Percentiles rank a stretch among this genome's conserved stretches.
Conservation (phyloP, 139 green algal genomes). For the Tetradesmus obliquus region DNA sequence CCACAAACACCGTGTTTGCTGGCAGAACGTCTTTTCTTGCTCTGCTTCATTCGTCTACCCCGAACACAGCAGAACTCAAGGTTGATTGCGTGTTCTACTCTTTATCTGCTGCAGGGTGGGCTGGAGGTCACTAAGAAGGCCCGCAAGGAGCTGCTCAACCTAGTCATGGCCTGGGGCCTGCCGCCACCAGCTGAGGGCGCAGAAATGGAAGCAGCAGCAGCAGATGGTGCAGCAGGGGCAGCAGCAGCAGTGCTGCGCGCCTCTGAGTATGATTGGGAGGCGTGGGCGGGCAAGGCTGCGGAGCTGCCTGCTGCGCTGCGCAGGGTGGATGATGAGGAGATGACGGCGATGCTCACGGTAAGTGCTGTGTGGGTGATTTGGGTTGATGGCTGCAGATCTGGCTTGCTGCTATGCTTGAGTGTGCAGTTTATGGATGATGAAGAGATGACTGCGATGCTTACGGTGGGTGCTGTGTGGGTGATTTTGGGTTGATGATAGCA, state of each 20-base stretch:
- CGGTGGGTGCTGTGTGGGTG: not conserved
- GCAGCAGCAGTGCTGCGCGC: constrained; percentile 1
- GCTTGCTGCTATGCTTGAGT: not conserved
- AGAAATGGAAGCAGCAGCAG: not conserved
- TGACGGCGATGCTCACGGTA: constrained; percentile 9
- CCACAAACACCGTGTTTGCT: too few species aligned
- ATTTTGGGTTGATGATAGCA: not conserved
- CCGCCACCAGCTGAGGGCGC: not conserved
- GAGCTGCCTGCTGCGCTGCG: not conserved
- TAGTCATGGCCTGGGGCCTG: constrained; percentile 11
- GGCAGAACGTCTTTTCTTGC: too few species aligned
- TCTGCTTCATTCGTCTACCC: too few species aligned
- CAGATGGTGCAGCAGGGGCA: not conserved
- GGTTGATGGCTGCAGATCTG: not conserved
- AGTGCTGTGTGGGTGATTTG: not conserved
- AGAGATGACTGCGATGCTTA: constrained; percentile 8
- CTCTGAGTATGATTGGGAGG: constrained; percentile 23
- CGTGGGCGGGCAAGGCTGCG: not conserved
- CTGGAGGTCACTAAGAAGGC: constrained; percentile 35
- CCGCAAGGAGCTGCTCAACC: constrained; percentile 14
- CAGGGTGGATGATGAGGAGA: not conserved
- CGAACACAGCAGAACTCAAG: too few species aligned
- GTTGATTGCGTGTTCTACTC: too few species aligned
- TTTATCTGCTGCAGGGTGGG: not conserved
- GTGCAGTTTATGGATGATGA: not conserved